These are phyloP conservation scores for Trypanosoma platydactyli DNA, from an alignment of 208 protist genomes.

Conservation along the genomic window DNA sequence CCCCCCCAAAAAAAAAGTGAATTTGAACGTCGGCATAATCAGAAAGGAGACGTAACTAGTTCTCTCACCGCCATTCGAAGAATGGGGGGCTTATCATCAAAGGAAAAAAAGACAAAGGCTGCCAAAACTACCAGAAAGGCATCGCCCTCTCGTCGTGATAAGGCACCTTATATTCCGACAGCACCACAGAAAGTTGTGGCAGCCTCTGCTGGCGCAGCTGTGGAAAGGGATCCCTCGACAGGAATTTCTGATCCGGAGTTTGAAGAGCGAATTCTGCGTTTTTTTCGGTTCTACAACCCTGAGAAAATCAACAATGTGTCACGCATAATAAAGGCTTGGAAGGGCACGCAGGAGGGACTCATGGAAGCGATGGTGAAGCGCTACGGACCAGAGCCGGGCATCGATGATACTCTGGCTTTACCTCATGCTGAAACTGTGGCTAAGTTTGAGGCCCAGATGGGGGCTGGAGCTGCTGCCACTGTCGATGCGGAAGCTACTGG, in stretches of 20 bases:
- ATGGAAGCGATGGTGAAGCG: constrained; percentile 14
- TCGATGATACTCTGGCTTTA: background rate
- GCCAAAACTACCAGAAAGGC: background rate
- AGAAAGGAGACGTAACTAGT: too few relatives aligned
- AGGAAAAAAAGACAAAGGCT: constrained; percentile 6
- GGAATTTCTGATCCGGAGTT: background rate
- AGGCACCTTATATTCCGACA: background rate
- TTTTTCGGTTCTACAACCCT: constrained; percentile 11
- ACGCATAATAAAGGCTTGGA: background rate
- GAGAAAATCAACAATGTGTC: constrained; percentile 4
- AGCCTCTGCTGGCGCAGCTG: background rate
- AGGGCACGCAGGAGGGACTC: constrained; percentile 10
- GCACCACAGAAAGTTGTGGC: background rate
- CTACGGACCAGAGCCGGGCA: constrained; percentile 22
- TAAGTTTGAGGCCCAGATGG: background rate
- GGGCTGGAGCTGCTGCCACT: background rate
- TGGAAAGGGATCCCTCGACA: background rate
- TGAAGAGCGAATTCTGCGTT: constrained; percentile 6
- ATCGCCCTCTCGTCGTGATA: background rate
- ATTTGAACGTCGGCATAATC: too few relatives aligned
- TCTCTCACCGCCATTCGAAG: too few relatives aligned
- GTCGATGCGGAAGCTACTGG: background rate
- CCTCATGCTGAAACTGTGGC: background rate
- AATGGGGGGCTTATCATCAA: background rate
- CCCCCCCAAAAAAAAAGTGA: too few relatives aligned